Percentiles rank a stretch among this genome's conserved stretches.
phyloP scores from a whole-genome alignment of 2,329 filamentous ascomycete species.

The Cercospora canescens region DNA sequence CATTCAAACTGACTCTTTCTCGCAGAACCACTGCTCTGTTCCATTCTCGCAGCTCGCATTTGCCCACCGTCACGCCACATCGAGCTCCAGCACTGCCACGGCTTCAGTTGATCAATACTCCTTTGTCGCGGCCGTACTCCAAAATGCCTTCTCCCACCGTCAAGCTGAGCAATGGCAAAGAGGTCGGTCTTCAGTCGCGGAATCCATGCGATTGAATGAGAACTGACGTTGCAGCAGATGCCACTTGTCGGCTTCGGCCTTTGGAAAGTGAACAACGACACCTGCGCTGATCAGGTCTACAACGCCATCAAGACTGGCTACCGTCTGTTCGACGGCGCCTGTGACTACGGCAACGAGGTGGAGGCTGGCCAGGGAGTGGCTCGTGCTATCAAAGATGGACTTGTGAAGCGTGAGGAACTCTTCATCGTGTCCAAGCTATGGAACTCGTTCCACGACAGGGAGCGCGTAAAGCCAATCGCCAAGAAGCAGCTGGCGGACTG shows the following conservation, averaged over 20 bases:
- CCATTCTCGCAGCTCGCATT: constrained; percentile 4
- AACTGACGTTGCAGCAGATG: constrained; percentile 52
- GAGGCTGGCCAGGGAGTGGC: constrained; percentile 75
- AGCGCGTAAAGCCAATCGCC: constrained; percentile 73
- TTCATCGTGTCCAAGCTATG: constrained; percentile 89
- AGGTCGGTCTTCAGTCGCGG: constrained; percentile 25
- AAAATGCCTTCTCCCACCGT: constrained; percentile 34
- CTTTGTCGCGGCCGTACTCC: constrained; percentile 25
- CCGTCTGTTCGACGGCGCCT: constrained; percentile 62
- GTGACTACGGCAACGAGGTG: constrained; percentile 80
- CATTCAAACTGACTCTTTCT: constrained; percentile 2
- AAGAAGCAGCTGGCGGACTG: constrained; percentile 78
- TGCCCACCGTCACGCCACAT: not conserved
- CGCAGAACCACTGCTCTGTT: constrained; percentile 20
- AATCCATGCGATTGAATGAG: not conserved
- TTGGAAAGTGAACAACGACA: constrained; percentile 79
- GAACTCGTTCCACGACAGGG: constrained; percentile 81
- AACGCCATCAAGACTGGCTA: constrained; percentile 65
- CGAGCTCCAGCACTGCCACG: constrained; percentile 1
- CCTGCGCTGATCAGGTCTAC: constrained; percentile 75
- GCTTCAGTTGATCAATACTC: constrained; percentile 10
- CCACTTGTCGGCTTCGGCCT: constrained; percentile 75
- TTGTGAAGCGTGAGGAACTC: constrained; percentile 82
- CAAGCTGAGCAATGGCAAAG: constrained; percentile 41
- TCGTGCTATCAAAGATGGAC: constrained; percentile 75